Evolutionary conservation across 169 alveolate genomes (phyloP), one percentile per base, ranked within the genome.

Genomic region (Eimeria sp.): DNA sequence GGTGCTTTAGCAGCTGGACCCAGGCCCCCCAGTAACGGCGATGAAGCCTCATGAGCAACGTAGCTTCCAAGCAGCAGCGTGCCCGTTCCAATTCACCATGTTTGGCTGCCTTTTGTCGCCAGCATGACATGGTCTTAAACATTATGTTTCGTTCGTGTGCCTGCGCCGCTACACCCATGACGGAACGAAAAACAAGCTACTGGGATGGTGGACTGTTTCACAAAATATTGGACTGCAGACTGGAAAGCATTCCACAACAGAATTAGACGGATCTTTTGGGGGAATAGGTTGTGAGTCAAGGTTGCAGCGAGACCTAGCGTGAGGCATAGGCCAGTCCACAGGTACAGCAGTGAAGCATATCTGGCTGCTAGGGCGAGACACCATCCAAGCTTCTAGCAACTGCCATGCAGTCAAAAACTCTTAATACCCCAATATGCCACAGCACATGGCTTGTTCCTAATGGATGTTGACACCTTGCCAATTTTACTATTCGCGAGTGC

Each of bases 121-220:
- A 40, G 83, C 52, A 87, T 23, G 52, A 62, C 46, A 87, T 8
- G 23, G 46, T 54, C 68, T 40, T 60, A 20, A 33, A 11, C 83
- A 62, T 62, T 49, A 43, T 52, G 37, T 33, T 64, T 56, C 46
- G 78, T 33, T 87, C 93, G 30, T 64, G 66, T 4, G 16, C 82
- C 93, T 87, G 93, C n/a, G 46, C 40, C 82, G 93, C 93, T 87
- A 64, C 93, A 87, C 66, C 62, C 78, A 87, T 46, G 64, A 52
- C 33, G n/a, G 14, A 11, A 40, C 30, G 33, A 74, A 74, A 74
- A 4, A 16, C 83, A 20, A 2, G 56, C 78, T 74, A 74, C 33
- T 74, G 54, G 80, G 58, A 40, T 10, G 6, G 56, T 40, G 56
- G 58, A 30, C 2, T n/a, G 27, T 30, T 71, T 9, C 78, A 27